A percentile compares a stretch with the other conserved stretches of the same genome.
Conservation (phyloP, 2,329 filamentous ascomycete species). For the Fusarium vanettenii region DNA sequence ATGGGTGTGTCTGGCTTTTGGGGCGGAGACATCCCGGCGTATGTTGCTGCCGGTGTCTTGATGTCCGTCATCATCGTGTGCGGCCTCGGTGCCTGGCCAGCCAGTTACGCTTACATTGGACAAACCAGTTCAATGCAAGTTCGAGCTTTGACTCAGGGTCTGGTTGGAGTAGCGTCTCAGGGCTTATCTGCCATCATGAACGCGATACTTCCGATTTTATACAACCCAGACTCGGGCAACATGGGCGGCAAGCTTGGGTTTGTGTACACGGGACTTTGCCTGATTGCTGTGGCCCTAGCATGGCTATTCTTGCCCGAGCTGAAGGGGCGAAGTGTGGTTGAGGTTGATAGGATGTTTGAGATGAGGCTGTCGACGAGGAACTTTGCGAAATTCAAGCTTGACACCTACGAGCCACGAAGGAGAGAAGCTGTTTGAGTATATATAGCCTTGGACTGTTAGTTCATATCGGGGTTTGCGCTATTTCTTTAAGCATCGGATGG, state of each 20-base stretch:
- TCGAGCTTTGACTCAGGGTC: conserved; percentile 44
- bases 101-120: conserved; percentile 51
- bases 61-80: conserved; percentile 51
- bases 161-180: conserved; percentile 54
- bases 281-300: background rate
- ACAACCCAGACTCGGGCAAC: conserved; percentile 42
- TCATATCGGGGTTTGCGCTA: background rate
- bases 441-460: background rate
- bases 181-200: conserved; percentile 46
- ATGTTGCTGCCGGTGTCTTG: conserved; percentile 45
- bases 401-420: background rate
- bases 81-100: conserved; percentile 54
- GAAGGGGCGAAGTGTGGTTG: background rate
- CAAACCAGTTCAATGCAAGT: conserved; percentile 24
- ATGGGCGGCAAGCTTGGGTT: conserved; percentile 53
- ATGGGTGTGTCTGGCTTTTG: conserved; percentile 5
- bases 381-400: background rate
- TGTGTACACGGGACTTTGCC: conserved; percentile 49
- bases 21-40: background rate
- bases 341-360: background rate
- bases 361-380: background rate
- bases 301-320: background rate
- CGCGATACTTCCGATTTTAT: conserved; percentile 39
- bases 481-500: background rate
- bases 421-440: background rate